phyloP scores from a whole-genome alignment of 2,329 filamentous ascomycete genomes.

The Amesomyces nigricolor region DNA sequence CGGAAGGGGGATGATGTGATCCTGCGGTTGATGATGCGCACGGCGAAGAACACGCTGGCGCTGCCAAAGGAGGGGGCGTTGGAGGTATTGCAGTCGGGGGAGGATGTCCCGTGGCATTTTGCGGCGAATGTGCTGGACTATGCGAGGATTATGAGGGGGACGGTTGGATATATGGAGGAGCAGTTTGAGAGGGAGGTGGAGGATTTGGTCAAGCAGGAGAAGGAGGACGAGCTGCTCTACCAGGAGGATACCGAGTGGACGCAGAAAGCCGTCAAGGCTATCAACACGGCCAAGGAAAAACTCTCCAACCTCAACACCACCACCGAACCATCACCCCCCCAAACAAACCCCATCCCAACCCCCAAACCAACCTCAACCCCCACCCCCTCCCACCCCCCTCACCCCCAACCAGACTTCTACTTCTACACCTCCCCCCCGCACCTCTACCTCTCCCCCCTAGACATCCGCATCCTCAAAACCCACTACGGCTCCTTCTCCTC shows the following conservation, averaged over 20 bases:
- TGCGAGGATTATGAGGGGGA: conserved; percentile 80
- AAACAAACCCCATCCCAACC: too few relatives aligned
- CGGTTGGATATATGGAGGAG: conserved; percentile 75
- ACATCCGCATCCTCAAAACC: conserved; percentile 86
- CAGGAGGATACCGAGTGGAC: conserved; percentile 92
- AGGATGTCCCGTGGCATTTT: conserved; percentile 91
- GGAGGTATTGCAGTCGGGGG: conserved; percentile 60
- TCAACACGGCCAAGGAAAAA: conserved; percentile 72
- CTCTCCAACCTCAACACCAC: conserved; percentile 42
- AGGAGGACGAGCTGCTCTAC: conserved; percentile 87
- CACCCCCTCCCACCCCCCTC: conserved; percentile 24
- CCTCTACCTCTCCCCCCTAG: conserved; percentile 82
- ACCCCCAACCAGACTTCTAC: conserved; percentile 56
- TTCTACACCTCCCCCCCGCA: conserved; percentile 87
- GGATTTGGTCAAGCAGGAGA: conserved; percentile 68
- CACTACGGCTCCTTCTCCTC: conserved; percentile 77
- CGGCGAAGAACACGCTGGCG: conserved; percentile 75
- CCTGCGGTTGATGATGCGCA: conserved; percentile 75
- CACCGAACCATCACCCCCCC: conserved; percentile 14
- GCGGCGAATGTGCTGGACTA: conserved; percentile 93
- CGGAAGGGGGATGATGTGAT: conserved; percentile 85
- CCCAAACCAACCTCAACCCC: conserved; percentile 3
- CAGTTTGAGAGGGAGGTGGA: conserved; percentile 77
- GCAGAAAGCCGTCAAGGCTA: conserved; percentile 69
- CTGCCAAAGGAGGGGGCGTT: conserved; percentile 74